Evolutionary conservation across 2,329 filamentous ascomycete species (phyloP), one percentile per base, ranked within the genome.

Genomic region (Hypoxylon sp.): DNA sequence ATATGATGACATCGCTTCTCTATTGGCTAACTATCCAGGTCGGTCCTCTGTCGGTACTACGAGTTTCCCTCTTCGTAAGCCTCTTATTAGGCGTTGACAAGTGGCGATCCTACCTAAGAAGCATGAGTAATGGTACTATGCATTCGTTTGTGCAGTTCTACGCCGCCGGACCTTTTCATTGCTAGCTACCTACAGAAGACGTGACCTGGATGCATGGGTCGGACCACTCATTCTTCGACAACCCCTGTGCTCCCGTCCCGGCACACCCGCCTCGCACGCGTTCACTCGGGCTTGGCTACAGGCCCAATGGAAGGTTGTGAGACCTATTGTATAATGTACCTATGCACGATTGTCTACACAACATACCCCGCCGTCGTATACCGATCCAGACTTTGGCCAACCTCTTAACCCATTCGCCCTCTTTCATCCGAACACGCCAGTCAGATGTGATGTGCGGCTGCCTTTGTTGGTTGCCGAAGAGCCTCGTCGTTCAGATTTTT

Each of bases 341-440:
- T 35, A 71, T 66, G 69, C 58, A 61, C 60, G 60, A 71, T 71
- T 60, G 63, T 53, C 54, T 65, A 71, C 66, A 70, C 63, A 42
- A 60, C 66, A 64, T 69, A 59, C 67, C 67, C 67, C 67, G 63
- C 67, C 26, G 35, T 70, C 63, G 63, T 71, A 67, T 71, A 67
- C 67, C 47, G 60, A 51, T 24, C 55, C 65, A 65, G 48, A 35
- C 24, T 35, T 37, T 52, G 44, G n/a, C 62, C 48, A 58, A 60
- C 29, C 50, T 63, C 54, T 57, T 17, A 26, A 51, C 55, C 37
- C 37, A 29, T 52, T 42, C 55, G 53, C 63, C 44, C 52, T 63
- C 33, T 53, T 54, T 47, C 33, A 3, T 33, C 60, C 48, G 53
- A 60, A 48, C 61, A 53, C 55, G 26, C 51, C 59, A 58, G 52